Base-by-base conservation (phyloP, 495 filamentous ascomycete genomes). In the Darksidea phi region DNA sequence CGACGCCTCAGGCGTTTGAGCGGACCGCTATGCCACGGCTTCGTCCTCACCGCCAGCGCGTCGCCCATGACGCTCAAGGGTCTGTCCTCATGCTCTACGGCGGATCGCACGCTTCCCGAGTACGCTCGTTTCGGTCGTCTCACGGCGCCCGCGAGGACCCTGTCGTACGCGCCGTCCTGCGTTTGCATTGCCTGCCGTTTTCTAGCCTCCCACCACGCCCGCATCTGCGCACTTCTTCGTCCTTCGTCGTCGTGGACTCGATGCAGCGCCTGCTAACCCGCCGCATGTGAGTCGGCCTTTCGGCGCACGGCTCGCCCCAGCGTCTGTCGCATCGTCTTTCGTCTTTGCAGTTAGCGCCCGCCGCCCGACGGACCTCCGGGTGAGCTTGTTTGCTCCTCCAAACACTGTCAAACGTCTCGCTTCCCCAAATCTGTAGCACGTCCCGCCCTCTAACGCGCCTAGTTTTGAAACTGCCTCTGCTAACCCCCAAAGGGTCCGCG, bases 401-500 rank as follows among this genome's bases (percentile, higher is more conserved):
- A 58, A 64, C 61, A 54, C 32, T 59, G 48, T 64, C 61, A 64
- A 64, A 64, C 61, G 61, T 59, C 61, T 64, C 57, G 63, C 63
- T 59, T 56, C 49, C 24, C 57, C 37, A 21, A 23, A 38, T 15
- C 21, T 43, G 48, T 38, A 38, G 49, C 56, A 54, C 55, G 55
- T 34, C 28, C 61, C 47, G 2, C 48, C 38, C 63, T 66, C 57
- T 56, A 60, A 66, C 56, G 42, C 54, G 43, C 41, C 61, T 7
- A 53, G 61, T 64, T 64, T 54, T 59, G 56, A 66, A 61, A 60
- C 57, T 52, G 61, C 56, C 50, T 57, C 60, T 54, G 36, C 25
- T 48, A 53, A 43, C 13, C 12, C 36, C 55, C 37, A 55, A 64
- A 55, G 7, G 20, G 42, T 23, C 37, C 12, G 1, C 47, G 21